phyloP scores from a whole-genome alignment of 257 asterid genomes.

The Fraxinus quadrangulata region DNA sequence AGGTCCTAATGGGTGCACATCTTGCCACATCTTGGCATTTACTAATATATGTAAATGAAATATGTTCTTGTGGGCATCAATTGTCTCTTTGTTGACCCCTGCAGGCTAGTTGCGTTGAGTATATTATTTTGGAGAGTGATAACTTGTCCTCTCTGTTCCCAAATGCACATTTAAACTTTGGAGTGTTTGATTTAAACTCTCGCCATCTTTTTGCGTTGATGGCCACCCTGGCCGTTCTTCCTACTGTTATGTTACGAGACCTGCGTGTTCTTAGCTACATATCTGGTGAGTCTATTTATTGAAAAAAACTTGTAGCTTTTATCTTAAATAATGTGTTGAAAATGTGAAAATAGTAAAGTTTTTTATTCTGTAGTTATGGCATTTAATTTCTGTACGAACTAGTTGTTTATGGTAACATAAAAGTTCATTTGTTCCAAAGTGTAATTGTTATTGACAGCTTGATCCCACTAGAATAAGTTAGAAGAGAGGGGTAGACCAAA shows the following conservation, averaged over 20 bases:
- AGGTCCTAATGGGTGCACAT: not conserved
- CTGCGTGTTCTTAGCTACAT: slow-evolving; percentile 85
- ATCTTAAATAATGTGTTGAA: not conserved
- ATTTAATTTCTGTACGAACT: not conserved
- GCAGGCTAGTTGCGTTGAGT: slow-evolving; percentile 93
- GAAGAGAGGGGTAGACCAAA: not conserved
- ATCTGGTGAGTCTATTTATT: slow-evolving; percentile 60
- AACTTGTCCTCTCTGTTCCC: slow-evolving; percentile 89
- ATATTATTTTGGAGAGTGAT: slow-evolving; percentile 87
- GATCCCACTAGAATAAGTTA: not conserved
- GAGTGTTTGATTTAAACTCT: slow-evolving; percentile 52
- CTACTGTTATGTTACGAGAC: slow-evolving; percentile 82
- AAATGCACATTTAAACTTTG: slow-evolving; percentile 67
- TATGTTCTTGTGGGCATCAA: not conserved
- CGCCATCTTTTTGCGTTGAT: slow-evolving; percentile 70
- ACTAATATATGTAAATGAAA: not conserved
- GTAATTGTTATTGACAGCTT: not conserved
- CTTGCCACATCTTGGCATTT: not conserved
- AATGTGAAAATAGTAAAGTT: not conserved
- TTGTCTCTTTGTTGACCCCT: slow-evolving; percentile 7
- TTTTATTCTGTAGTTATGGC: not conserved
- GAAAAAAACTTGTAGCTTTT: not conserved
- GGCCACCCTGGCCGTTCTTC: slow-evolving; percentile 78
- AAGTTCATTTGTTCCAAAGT: not conserved
- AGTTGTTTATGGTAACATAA: not conserved